Base-by-base conservation (phyloP, 2,329 filamentous ascomycete genomes). In the Neoarthrinium moseri region DNA sequence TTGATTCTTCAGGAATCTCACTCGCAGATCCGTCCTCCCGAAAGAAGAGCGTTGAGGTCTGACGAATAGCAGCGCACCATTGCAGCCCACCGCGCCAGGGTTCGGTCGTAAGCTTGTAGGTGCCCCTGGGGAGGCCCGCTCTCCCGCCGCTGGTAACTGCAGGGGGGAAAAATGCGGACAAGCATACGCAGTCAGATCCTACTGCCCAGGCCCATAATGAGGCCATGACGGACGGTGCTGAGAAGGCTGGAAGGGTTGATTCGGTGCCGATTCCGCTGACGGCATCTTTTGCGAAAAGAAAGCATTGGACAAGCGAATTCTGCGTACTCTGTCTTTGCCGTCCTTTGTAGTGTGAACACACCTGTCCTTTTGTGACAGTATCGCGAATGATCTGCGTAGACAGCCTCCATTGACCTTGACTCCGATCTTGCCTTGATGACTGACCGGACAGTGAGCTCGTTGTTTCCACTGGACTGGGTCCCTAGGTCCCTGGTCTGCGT, bases 121-220 rank as follows among this genome's bases (percentile, higher is more conserved):
- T 29, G 37, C 37, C 35, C 35, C 21, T 21, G 35, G 11, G 7
- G 12, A 32, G 17, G 29, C 29, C 29, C 33, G 17, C 33, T 35
- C 17, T 35, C 33, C 17, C 33, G 33, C 33, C 33, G 33, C 33
- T 35, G 17, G 17, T 20, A 35, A n/a, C 33, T 35, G 33, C 35
- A 38, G 26, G 24, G 37, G 37, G 37, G 33, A 35, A 35, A 39
- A 40, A 29, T 17, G 37, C 23, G 23, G 23, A 22, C n/a, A 27
- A 23, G 18, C 22, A 29, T 24, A 3, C 22, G 8, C 18, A 21
- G 17, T 17, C 35, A n/a, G 22, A 22, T 21, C 35, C 15, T 21
- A n/a, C 35, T 38, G 17, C 17, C 17, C 35, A 38, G 18, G 6
- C 12, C 12, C 33, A 36, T 18, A n/a, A 36, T 18, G 12, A 21